Evolutionary conservation across 305 asterid genomes (phyloP), one percentile per base, ranked within the genome.

Genomic region (Fraxinus platypoda): DNA sequence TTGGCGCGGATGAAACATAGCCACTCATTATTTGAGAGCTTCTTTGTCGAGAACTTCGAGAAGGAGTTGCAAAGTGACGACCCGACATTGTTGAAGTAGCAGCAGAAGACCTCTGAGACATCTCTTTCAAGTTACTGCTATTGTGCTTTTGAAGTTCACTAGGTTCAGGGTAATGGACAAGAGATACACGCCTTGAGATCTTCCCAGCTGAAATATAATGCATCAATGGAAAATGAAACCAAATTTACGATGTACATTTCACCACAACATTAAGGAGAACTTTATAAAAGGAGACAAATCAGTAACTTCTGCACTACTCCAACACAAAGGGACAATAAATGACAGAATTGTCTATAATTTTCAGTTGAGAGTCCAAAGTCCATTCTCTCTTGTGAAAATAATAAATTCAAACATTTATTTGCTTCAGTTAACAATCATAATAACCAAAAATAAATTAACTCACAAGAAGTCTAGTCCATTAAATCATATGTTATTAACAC

Each of bases 91-190:
- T 85, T 77, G 94, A 84, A 76, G 94, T 84, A 70, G 92, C 80
- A 38, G 81, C 83, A 68, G 95, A 92, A 21, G 91, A 87, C 52
- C 91, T 82, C 46, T 83, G 90, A 68, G 89, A 84, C 82, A 81
- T 83, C 49, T 43, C 88, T 80, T 89, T 82, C 75, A 62, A 28
- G 78, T 49, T 76, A 9, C 43, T 71, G 78, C 0, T 85, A 68
- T 80, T 86, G 57, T 90, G 86, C 77, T 84, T 88, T 68, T 73
- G 85, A 49, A 90, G 43, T 83, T 92, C 97, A 81, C 86, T 77
- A 2, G 97, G 93, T 28, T 92, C 97, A 0, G 97, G 96, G 83
- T 93, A 92, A 84, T 87, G 93, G 83, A 92, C 76, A 68, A 94
- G 83, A 72, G 96, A 90, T 62, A 92, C 91, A 19, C 83, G 88